These are phyloP conservation scores for Ogataea trehaloabstinens DNA, from an alignment of 805 yeast species.

Conservation along the genomic window DNA sequence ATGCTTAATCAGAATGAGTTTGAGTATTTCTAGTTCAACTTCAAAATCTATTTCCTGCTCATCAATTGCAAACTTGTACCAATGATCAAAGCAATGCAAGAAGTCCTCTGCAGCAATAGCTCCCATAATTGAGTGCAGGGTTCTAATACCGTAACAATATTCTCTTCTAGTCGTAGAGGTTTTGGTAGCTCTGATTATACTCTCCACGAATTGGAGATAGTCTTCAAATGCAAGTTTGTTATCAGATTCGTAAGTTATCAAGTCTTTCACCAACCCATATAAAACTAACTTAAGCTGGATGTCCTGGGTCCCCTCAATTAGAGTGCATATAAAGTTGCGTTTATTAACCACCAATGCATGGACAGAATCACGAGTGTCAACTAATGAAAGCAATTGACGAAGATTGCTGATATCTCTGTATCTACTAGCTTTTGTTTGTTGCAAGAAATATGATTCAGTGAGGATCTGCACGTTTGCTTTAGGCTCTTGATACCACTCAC, in stretches of 20 bases:
- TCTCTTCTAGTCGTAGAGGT: conserved; percentile 7
- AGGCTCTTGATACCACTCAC: conserved; percentile 5
- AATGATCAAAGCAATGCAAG: conserved; percentile 15
- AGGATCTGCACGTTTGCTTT: conserved; percentile 11
- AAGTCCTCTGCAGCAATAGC: conserved; percentile 18
- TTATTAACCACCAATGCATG: conserved; percentile 8
- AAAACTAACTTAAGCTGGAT: conserved; percentile 11
- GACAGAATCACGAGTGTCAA: conserved; percentile 10
- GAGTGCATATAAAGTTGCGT: conserved; percentile 9
- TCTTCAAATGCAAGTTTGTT: conserved; percentile 9
- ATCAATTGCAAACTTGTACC: conserved; percentile 6
- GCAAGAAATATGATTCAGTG: conserved; percentile 7
- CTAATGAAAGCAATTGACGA: conserved; percentile 14
- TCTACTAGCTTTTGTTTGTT: conserved; percentile 3
- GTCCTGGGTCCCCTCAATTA: conserved; percentile 12
- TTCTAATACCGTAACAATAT: conserved; percentile 12
- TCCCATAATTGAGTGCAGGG: conserved; percentile 13
- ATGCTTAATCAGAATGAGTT: conserved; percentile 14
- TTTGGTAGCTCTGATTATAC: conserved; percentile 12
- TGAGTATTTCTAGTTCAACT: conserved; percentile 17
- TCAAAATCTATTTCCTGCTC: conserved; percentile 4
- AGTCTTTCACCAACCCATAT: conserved; percentile 16
- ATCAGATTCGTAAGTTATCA: conserved; percentile 20
- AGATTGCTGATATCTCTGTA: conserved; percentile 11
- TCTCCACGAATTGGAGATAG: conserved; percentile 11